Percentiles rank a stretch among this genome's conserved stretches.
phyloP scores from a whole-genome alignment of 2,329 filamentous ascomycete species.

The Boeremia lycopersici region DNA sequence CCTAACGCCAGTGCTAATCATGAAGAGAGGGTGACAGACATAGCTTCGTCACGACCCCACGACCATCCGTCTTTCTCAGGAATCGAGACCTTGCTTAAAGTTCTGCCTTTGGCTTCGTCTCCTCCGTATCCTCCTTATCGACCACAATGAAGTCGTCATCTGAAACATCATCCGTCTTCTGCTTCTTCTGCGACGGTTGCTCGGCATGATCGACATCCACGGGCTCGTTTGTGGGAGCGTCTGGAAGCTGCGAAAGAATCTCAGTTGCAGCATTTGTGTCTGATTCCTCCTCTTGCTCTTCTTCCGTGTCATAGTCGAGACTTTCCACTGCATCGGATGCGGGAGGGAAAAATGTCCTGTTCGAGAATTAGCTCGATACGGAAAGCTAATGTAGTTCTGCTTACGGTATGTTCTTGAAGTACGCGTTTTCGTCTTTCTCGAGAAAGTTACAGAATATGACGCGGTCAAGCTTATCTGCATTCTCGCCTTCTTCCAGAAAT shows the following conservation, averaged over 20 bases:
- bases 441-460: conserved; percentile 88
- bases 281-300: conserved; percentile 22
- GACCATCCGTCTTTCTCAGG: no score
- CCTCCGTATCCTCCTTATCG: conserved; percentile 33
- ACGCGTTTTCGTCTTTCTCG: conserved; percentile 75
- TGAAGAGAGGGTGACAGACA: background rate
- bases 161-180: conserved; percentile 45
- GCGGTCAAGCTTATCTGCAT: conserved; percentile 64
- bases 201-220: conserved; percentile 49
- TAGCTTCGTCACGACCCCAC: background rate
- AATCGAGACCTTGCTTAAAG: background rate
- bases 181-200: conserved; percentile 52
- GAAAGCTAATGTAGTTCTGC: conserved; percentile 42
- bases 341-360: conserved; percentile 47
- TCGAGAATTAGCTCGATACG: background rate
- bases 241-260: conserved; percentile 54
- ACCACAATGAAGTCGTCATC: conserved; percentile 44
- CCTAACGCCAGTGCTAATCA: conserved; percentile 6
- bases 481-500: conserved; percentile 58
- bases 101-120: conserved; percentile 24
- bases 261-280: conserved; percentile 43
- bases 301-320: conserved; percentile 32
- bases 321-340: background rate
- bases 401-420: conserved; percentile 75
- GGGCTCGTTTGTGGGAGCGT: conserved; percentile 56